Evolutionary conservation across 768 basidiomycete species (phyloP).

Genomic region (Pulveroboletus sp.): DNA sequence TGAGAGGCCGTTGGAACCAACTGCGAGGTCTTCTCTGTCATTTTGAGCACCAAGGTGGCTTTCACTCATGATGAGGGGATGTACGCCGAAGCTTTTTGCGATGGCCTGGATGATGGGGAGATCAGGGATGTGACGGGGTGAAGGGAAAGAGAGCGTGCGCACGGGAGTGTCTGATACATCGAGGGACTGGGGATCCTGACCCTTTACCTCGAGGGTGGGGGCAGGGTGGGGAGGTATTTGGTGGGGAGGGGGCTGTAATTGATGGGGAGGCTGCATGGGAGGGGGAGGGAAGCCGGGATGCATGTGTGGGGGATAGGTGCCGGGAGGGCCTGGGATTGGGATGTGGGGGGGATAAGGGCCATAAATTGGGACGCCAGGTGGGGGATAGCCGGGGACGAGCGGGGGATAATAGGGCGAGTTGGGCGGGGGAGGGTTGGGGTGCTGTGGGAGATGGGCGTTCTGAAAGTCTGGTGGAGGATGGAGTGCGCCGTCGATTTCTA

Average conservation of each 20-base stretch:
- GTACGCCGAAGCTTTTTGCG: conserved; percentile 78
- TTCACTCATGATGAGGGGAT: conserved; percentile 64
- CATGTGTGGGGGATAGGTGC: conserved; percentile 53
- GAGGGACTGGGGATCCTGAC: conserved; percentile 75
- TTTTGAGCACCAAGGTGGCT: conserved; percentile 49
- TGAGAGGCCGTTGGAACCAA: conserved; percentile 67
- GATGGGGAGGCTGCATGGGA: conserved; percentile 36
- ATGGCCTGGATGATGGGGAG: conserved; percentile 44
- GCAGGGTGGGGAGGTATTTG: conserved; percentile 16
- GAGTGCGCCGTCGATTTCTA: conserved; percentile 41
- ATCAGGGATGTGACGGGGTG: conserved; percentile 4
- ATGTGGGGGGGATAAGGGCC: conserved; percentile 43
- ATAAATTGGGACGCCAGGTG: conserved; percentile 41
- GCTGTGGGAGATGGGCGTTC: conserved; percentile 34
- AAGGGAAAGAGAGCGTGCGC: conserved; percentile 1
- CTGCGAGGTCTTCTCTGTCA: conserved; percentile 74
- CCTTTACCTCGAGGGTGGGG: conserved; percentile 48
- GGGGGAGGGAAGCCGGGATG: conserved; percentile 61
- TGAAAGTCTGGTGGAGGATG: conserved; percentile 31
- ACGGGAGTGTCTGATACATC: conserved; percentile 75
- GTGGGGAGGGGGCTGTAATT: conserved; percentile 29
- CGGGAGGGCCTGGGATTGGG: conserved; percentile 38
- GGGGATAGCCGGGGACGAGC: conserved; percentile 46
- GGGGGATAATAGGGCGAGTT: conserved; percentile 32
- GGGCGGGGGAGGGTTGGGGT: conserved; percentile 23